Conservation (phyloP, 2,329 filamentous ascomycete genomes). For the Mycosphaerella sp. region DNA sequence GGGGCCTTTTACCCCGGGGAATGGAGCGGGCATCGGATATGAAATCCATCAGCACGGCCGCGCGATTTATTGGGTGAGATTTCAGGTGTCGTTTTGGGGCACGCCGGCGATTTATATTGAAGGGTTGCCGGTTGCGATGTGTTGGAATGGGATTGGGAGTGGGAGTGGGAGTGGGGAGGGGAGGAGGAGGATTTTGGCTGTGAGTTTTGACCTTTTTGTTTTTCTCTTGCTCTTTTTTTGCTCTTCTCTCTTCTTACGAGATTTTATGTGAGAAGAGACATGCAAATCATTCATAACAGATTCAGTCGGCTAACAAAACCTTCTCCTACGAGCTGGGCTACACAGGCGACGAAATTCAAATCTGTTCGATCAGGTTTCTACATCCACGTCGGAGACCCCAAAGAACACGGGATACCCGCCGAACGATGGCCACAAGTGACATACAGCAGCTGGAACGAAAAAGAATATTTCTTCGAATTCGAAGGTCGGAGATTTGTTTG, state of each 20-base stretch:
- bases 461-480: conserved; percentile 5
- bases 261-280: too few relatives aligned
- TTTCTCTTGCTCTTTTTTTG: not conserved
- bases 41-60: conserved; percentile 11
- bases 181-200: not conserved
- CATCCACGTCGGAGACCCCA: conserved; percentile 11
- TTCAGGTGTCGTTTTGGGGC: conserved; percentile 2
- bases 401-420: not conserved
- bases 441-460: conserved; percentile 3
- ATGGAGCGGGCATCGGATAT: not conserved
- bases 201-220: not conserved
- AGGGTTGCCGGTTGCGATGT: not conserved
- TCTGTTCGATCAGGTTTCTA: conserved; percentile 4
- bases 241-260: too few relatives aligned
- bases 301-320: too few relatives aligned
- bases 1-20: too few relatives aligned
- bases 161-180: not conserved
- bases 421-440: conserved; percentile 11
- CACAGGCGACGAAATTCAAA: conserved; percentile 2
- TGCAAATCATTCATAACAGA: too few relatives aligned
- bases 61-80: conserved; percentile 5
- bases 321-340: too few relatives aligned
- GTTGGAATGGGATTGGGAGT: too few relatives aligned
- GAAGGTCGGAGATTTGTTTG: conserved; percentile 7
- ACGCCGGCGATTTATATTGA: conserved; percentile 7